These are phyloP conservation scores for Phytophthora idaei DNA, from an alignment of 352 stramenopile species.

Conservation along the genomic window DNA sequence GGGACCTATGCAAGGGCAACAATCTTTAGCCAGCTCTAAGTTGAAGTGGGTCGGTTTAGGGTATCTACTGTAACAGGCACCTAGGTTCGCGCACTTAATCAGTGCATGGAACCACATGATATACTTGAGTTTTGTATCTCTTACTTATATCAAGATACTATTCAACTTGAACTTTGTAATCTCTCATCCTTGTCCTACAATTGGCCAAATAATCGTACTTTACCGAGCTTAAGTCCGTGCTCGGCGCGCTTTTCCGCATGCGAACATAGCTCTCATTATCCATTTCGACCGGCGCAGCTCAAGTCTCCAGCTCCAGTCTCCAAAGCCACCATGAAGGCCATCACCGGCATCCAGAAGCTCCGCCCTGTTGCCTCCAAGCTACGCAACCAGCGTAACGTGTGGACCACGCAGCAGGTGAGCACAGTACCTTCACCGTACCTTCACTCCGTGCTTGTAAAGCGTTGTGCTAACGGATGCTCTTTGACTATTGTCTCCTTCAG, in stretches of 20 bases:
- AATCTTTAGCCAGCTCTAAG: slow-evolving; percentile 11
- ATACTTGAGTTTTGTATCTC: background rate
- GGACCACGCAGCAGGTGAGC: slow-evolving; percentile 50
- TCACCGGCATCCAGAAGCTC: slow-evolving; percentile 20
- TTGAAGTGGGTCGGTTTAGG: slow-evolving; percentile 26
- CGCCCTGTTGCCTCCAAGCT: slow-evolving; percentile 23
- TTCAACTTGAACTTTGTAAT: slow-evolving; percentile 8
- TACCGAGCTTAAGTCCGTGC: slow-evolving; percentile 8
- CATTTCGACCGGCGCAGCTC: slow-evolving; percentile 23
- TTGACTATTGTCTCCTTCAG: slow-evolving; percentile 28
- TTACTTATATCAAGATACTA: background rate
- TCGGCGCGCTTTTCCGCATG: background rate
- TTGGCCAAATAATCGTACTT: slow-evolving; percentile 13
- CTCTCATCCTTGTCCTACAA: background rate
- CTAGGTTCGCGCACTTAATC: slow-evolving; percentile 16
- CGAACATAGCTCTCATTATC: slow-evolving; percentile 27
- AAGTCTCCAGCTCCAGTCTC: slow-evolving; percentile 5
- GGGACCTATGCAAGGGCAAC: background rate
- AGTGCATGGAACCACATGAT: background rate
- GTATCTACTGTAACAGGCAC: background rate
- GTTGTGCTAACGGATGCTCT: slow-evolving; percentile 12
- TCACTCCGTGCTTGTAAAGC: background rate
- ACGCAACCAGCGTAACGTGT: slow-evolving; percentile 34
- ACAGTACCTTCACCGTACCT: no score
- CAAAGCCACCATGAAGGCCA: slow-evolving; percentile 20